A percentile compares a stretch with the other conserved stretches of the same genome.
Conservation (phyloP, 2,329 filamentous ascomycete species). For the Truncatella angustata region DNA sequence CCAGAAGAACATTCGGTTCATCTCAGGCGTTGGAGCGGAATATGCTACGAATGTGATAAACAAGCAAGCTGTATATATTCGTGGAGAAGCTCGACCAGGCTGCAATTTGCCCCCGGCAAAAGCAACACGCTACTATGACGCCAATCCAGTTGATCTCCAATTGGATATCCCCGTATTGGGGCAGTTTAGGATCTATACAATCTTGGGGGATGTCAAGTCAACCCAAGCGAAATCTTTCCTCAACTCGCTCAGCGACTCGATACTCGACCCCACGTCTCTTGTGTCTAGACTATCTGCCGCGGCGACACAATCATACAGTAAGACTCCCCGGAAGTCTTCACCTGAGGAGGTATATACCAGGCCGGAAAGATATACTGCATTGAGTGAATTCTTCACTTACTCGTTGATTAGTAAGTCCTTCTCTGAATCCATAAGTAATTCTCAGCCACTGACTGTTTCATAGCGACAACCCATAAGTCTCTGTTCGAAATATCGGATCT, state of each 20-base stretch:
- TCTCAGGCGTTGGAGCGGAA: slow-evolving; percentile 68
- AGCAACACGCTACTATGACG: slow-evolving; percentile 72
- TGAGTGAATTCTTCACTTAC: slow-evolving; percentile 69
- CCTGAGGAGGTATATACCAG: slow-evolving; percentile 65
- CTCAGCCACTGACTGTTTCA: slow-evolving; percentile 6
- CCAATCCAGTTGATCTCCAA: slow-evolving; percentile 75
- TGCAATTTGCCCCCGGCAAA: slow-evolving; percentile 64
- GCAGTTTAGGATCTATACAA: slow-evolving; percentile 74
- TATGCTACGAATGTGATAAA: slow-evolving; percentile 53
- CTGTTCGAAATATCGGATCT: slow-evolving; percentile 23
- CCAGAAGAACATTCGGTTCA: slow-evolving; percentile 68
- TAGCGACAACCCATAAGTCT: slow-evolving; percentile 24
- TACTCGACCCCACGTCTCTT: slow-evolving; percentile 51
- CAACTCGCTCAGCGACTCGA: slow-evolving; percentile 53
- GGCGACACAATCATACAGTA: slow-evolving; percentile 60
- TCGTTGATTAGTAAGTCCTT: slow-evolving; percentile 59
- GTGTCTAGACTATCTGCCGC: slow-evolving; percentile 58
- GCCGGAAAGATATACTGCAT: slow-evolving; percentile 65
- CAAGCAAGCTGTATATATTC: slow-evolving; percentile 36
- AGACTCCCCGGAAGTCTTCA: slow-evolving; percentile 54
- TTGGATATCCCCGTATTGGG: slow-evolving; percentile 75
- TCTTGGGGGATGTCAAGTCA: slow-evolving; percentile 61
- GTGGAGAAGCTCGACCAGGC: slow-evolving; percentile 50
- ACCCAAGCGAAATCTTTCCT: slow-evolving; percentile 51
- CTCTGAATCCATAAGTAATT: neutral